Percentiles rank a stretch among this genome's conserved stretches.
Conservation (phyloP, 2,329 filamentous ascomycete genomes). For the Corinectria fuckeliana region DNA sequence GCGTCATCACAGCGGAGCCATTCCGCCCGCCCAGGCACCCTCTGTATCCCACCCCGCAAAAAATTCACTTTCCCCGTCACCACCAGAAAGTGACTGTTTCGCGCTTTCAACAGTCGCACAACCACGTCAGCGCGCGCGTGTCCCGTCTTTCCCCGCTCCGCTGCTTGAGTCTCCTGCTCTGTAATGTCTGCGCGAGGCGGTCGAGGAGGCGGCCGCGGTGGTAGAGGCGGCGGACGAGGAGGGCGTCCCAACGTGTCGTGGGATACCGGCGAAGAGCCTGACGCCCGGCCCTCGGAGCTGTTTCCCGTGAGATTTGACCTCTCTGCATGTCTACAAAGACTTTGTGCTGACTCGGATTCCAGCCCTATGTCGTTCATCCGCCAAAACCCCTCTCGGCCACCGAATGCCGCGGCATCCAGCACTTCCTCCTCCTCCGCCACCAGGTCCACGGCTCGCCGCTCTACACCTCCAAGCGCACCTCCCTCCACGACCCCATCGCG, state of each 20-base stretch:
- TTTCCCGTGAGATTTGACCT: conserved; percentile 55
- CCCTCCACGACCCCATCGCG: conserved; percentile 48
- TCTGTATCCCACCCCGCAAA: conserved; percentile 30
- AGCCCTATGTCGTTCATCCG: conserved; percentile 59
- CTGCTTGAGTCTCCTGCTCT: background rate
- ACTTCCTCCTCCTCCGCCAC: conserved; percentile 62
- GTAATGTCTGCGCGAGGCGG: conserved; percentile 59
- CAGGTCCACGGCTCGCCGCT: conserved; percentile 62
- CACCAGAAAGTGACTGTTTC: background rate
- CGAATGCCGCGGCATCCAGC: conserved; percentile 56
- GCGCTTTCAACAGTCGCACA: background rate
- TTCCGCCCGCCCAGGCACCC: conserved; percentile 14
- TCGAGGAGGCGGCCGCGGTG: conserved; percentile 58
- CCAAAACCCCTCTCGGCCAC: conserved; percentile 51
- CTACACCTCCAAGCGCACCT: conserved; percentile 61
- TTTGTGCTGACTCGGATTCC: conserved; percentile 12
- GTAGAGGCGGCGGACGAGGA: conserved; percentile 54
- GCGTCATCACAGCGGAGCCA: conserved; percentile 18
- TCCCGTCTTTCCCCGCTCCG: background rate
- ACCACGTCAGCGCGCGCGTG: conserved; percentile 1
- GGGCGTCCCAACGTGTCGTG: conserved; percentile 58
- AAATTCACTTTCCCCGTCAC: conserved; percentile 21
- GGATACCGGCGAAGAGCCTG: conserved; percentile 60
- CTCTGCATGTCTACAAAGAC: background rate
- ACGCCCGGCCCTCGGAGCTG: conserved; percentile 63